These are phyloP conservation scores for Collybia nuda DNA, from an alignment of 768 basidiomycete genomes.

Conservation along the genomic window DNA sequence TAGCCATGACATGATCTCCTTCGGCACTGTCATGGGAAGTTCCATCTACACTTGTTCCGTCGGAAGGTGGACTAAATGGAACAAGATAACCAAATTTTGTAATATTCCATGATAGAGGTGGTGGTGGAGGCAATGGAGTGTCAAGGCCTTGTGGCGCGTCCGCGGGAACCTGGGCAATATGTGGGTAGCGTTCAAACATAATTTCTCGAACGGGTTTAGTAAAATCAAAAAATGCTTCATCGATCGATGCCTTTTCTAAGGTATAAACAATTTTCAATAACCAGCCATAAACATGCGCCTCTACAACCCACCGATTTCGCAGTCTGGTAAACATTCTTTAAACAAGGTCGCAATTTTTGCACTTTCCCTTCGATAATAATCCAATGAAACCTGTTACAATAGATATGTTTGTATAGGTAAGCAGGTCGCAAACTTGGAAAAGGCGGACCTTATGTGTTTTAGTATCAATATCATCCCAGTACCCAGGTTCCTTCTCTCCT, in stretches of 20 bases:
- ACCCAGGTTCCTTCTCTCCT: slow-evolving; percentile 83
- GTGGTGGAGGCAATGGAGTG: slow-evolving; percentile 73
- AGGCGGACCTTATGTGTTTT: slow-evolving; percentile 82
- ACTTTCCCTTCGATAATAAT: slow-evolving; percentile 90
- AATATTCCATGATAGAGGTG: slow-evolving; percentile 58
- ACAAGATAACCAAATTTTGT: slow-evolving; percentile 53
- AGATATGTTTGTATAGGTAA: background rate
- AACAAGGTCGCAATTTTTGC: slow-evolving; percentile 83
- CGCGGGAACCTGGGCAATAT: slow-evolving; percentile 68
- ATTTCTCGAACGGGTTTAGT: slow-evolving; percentile 76
- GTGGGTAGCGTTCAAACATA: slow-evolving; percentile 73
- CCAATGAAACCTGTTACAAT: slow-evolving; percentile 74
- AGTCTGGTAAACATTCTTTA: slow-evolving; percentile 72
- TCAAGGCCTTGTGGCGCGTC: slow-evolving; percentile 73
- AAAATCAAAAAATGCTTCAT: slow-evolving; percentile 95
- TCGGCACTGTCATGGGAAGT: background rate
- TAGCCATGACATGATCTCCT: slow-evolving; percentile 24
- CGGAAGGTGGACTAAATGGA: slow-evolving; percentile 42
- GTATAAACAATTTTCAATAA: background rate
- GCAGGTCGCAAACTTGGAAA: no score
- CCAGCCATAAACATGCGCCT: background rate
- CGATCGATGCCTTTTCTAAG: slow-evolving; percentile 94
- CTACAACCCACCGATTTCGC: slow-evolving; percentile 68
- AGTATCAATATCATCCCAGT: slow-evolving; percentile 89
- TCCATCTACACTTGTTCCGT: slow-evolving; percentile 15